A percentile compares a stretch with the other conserved stretches of the same genome.
Evolutionary conservation across 2,329 filamentous ascomycete genomes (phyloP).

Genomic region (Exophiala sideris): DNA sequence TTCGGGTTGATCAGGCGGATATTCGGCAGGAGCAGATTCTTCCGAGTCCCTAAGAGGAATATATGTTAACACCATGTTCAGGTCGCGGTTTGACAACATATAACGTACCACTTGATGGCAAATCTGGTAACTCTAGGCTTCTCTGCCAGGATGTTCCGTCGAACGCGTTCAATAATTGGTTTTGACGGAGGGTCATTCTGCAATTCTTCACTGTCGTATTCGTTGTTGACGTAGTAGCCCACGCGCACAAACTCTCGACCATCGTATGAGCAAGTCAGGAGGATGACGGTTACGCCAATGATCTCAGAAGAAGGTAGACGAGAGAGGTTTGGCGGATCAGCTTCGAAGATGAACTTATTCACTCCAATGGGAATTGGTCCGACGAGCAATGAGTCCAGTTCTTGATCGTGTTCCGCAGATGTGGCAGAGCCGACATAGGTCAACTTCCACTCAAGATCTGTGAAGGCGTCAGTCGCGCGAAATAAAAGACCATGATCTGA

Average conservation of each 20-base stretch:
- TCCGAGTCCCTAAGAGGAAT: constrained; percentile 76
- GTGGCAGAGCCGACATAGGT: constrained; percentile 98
- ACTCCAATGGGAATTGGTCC: constrained; percentile 96
- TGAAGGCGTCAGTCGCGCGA: constrained; percentile 6
- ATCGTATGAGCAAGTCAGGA: constrained; percentile 95
- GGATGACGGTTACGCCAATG: constrained; percentile 92
- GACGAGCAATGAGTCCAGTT: constrained; percentile 93
- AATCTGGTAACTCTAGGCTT: constrained; percentile 97
- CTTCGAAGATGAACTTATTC: constrained; percentile 98
- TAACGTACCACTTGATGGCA: constrained; percentile 88
- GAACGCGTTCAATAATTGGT: constrained; percentile 86
- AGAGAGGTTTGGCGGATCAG: constrained; percentile 82
- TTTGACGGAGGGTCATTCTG: constrained; percentile 85
- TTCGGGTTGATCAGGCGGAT: constrained; percentile 94
- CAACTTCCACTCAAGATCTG: constrained; percentile 98
- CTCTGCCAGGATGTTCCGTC: constrained; percentile 88
- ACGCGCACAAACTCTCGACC: constrained; percentile 95
- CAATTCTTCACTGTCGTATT: constrained; percentile 91
- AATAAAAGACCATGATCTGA: background rate
- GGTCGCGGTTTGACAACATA: background rate
- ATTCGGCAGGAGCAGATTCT: constrained; percentile 91
- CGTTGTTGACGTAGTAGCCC: constrained; percentile 99
- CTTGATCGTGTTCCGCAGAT: constrained; percentile 95
- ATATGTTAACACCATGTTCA: background rate
- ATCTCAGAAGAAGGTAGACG: constrained; percentile 94